A percentile compares a stretch with the other conserved stretches of the same genome.
Evolutionary conservation across 208 protist genomes (phyloP).

Genomic region (Porcisia hertigi): DNA sequence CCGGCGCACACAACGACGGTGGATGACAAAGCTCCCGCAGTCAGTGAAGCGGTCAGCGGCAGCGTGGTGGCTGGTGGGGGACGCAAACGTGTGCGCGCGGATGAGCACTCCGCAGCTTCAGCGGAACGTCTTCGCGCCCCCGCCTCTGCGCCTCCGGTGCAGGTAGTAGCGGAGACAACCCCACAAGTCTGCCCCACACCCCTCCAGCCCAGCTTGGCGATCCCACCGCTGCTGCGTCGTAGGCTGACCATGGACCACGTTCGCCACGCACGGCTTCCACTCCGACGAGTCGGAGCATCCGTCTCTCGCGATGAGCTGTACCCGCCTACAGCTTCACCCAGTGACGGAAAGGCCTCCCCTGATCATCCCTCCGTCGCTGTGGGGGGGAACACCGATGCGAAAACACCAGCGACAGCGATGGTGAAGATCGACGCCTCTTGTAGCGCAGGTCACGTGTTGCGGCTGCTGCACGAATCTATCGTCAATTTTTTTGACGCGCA

Average conservation of each 20-base stretch:
- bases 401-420: neutral
- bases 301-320: constrained; percentile 31
- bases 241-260: constrained; percentile 69
- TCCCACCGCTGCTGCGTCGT: constrained; percentile 53
- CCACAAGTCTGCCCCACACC: constrained; percentile 48
- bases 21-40: neutral
- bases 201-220: constrained; percentile 67
- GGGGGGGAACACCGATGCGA: neutral
- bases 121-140: neutral
- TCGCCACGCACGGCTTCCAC: constrained; percentile 46
- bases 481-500: constrained; percentile 44
- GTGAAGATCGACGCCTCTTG: constrained; percentile 22
- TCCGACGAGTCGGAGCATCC: constrained; percentile 45
- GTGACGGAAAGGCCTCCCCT: neutral
- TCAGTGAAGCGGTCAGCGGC: neutral
- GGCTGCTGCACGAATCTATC: constrained; percentile 54
- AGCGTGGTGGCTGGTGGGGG: neutral
- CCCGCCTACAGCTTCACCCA: constrained; percentile 5
- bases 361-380: neutral
- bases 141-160: constrained; percentile 1
- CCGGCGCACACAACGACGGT: neutral
- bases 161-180: constrained; percentile 16
- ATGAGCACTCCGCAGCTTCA: neutral
- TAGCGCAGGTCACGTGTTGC: constrained; percentile 52
- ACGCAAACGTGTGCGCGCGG: constrained; percentile 17